Evolutionary conservation across 73 alveolate genomes (phyloP).

Genomic region (Effrenium voratum): DNA sequence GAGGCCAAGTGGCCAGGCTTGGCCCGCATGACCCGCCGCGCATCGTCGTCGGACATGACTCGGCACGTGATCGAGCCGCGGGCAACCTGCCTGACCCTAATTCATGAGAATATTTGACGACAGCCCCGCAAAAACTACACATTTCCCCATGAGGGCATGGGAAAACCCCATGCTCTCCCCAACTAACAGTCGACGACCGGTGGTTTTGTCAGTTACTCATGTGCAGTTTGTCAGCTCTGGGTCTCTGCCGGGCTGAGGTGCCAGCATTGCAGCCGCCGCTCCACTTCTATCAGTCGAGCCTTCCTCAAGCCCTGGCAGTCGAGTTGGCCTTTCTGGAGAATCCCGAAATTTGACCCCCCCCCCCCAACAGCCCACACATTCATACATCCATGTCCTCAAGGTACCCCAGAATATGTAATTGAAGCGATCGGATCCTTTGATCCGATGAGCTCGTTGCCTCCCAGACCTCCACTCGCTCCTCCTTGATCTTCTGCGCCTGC

Average conservation of each 20-base stretch:
- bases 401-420: no score
- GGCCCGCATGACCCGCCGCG: conserved; percentile 34
- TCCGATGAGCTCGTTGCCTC: conserved; percentile 39
- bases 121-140: not conserved
- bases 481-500: conserved; percentile 50
- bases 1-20: conserved; percentile 58
- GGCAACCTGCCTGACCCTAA: not conserved
- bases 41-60: conserved; percentile 73
- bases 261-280: conserved; percentile 42
- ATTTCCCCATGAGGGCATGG: not conserved
- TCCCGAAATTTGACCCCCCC: not conserved
- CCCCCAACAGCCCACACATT: no score
- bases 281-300: conserved; percentile 64
- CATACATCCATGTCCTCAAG: no score
- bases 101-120: not conserved
- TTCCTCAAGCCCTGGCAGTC: conserved; percentile 44
- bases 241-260: not conserved
- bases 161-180: not conserved
- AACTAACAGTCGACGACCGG: no score
- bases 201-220: not conserved
- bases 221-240: not conserved
- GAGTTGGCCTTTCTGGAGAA: not conserved
- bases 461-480: conserved; percentile 58
- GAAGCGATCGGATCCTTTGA: no score
- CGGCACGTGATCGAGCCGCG: not conserved